Conservation (phyloP, 768 basidiomycete species). For the Calocera cornea region DNA sequence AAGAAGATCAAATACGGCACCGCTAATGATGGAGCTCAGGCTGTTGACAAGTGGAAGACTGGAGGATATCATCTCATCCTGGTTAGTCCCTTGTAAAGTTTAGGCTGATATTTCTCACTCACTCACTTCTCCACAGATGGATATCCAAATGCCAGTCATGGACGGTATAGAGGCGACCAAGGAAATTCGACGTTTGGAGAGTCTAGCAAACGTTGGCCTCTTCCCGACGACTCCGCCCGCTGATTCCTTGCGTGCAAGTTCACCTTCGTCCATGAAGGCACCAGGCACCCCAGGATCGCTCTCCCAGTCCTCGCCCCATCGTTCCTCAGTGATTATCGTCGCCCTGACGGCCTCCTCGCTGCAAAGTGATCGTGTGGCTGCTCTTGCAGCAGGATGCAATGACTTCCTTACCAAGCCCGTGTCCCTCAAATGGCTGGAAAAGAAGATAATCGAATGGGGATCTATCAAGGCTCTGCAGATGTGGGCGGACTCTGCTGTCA, state of each 20-base stretch:
- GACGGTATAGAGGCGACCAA: conserved; percentile 96
- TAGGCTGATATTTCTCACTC: not conserved
- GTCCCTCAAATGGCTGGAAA: conserved; percentile 85
- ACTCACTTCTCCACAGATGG: conserved; percentile 65
- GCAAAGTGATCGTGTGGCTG: conserved; percentile 88
- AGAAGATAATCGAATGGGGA: conserved; percentile 99
- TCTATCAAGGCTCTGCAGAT: conserved; percentile 89
- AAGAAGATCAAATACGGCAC: conserved; percentile 91
- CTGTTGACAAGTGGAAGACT: conserved; percentile 85
- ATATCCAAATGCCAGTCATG: conserved; percentile 99
- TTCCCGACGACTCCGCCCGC: conserved; percentile 54
- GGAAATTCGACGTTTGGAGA: conserved; percentile 81
- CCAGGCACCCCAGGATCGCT: conserved; percentile 16
- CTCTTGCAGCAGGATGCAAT: conserved; percentile 97
- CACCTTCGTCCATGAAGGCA: conserved; percentile 28
- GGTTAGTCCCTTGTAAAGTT: conserved; percentile 36
- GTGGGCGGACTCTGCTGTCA: conserved; percentile 61
- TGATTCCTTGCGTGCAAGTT: conserved; percentile 45
- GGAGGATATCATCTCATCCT: conserved; percentile 92
- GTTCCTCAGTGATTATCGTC: conserved; percentile 94
- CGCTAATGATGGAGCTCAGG: conserved; percentile 90
- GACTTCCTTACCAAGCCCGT: conserved; percentile 98
- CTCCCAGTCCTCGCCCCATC: conserved; percentile 48
- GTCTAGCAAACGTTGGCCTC: conserved; percentile 47
- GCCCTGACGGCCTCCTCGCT: conserved; percentile 94